Base-by-base conservation (phyloP, 2,329 filamentous ascomycete genomes). In the Fusarium nisikadoi region DNA sequence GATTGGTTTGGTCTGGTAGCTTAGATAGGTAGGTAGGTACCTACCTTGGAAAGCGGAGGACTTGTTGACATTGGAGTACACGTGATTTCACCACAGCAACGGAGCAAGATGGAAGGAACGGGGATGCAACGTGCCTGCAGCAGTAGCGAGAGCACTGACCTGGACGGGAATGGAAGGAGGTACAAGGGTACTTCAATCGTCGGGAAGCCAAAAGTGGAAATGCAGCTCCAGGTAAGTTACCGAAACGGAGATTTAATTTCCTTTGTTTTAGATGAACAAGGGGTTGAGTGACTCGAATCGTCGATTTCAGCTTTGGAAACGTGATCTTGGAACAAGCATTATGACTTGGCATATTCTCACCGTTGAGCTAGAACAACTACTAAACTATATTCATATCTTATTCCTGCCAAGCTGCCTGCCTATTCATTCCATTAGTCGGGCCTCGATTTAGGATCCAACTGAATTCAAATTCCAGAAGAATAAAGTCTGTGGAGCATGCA, bases 11-110 rank as follows among this genome's bases (percentile, higher is more conserved):
- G 16, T 35, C 36, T 35, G 45, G 58, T 54, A 62, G 53, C 63
- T 61, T 43, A 33, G 38, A 58, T 19, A 20, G 23, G 23, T 25
- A 25, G 27, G 9, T 29, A 8, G 27, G 27, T 29, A 29, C 4
- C 7, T 29, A 29, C 27, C 27, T 29, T 29, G 9, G 35, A 42
- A 27, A 27, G n/a, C n/a, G 57, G 38, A 62, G 45, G 45, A 54
- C 74, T 76, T 79, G 75, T 78, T 79, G 76, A 74, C 76, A 65
- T 70, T 57, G 42, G 17, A 52, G 50, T 33, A 54, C 78, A 79
- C 77, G 78, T 80, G 77, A 79, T 71, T 77, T 79, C 78, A 79
- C 78, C 78, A 80, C 74, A 58, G 78, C 78, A 80, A 80, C 78
- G 65, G 65, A 66, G 58, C 59, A 65, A 57, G 62, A 49, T 65